Evolutionary conservation across 805 yeast genomes (phyloP).

Genomic region (Wickerhamomyces bovis): DNA sequence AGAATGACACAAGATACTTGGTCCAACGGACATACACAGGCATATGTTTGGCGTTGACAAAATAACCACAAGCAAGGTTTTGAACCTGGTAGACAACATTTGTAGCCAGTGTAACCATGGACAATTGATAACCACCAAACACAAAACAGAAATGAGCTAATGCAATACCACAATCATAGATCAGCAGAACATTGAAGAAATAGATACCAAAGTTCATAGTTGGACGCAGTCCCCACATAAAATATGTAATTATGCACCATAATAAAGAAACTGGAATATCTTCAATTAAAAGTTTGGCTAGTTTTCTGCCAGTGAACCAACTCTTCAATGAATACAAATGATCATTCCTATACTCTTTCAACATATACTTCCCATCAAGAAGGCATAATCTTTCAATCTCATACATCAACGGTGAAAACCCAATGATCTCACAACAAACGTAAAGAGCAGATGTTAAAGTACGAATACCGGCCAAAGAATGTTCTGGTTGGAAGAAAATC

Average conservation of each 20-base stretch:
- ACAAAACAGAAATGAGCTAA: constrained; percentile 37
- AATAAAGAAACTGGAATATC: constrained; percentile 58
- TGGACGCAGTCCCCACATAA: constrained; percentile 67
- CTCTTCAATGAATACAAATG: constrained; percentile 14
- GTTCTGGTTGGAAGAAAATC: constrained; percentile 64
- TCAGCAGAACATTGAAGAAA: constrained; percentile 52
- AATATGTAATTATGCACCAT: constrained; percentile 59
- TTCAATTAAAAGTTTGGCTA: constrained; percentile 61
- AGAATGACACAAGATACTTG: constrained; percentile 62
- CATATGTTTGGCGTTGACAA: constrained; percentile 62
- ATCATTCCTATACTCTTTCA: constrained; percentile 31
- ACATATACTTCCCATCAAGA: constrained; percentile 47
- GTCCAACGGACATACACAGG: constrained; percentile 85
- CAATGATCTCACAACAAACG: constrained; percentile 46
- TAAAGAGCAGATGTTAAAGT: constrained; percentile 49
- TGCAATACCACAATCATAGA: constrained; percentile 50
- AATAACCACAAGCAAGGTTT: constrained; percentile 76
- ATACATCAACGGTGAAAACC: constrained; percentile 48
- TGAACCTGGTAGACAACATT: constrained; percentile 37
- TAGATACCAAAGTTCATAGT: constrained; percentile 51
- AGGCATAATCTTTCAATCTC: constrained; percentile 55
- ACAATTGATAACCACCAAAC: constrained; percentile 14
- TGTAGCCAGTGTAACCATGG: constrained; percentile 14
- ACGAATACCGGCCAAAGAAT: constrained; percentile 57
- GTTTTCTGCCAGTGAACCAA: constrained; percentile 36